Conservation (phyloP, 2,329 filamentous ascomycete species). For the Mariannaea elegans region DNA sequence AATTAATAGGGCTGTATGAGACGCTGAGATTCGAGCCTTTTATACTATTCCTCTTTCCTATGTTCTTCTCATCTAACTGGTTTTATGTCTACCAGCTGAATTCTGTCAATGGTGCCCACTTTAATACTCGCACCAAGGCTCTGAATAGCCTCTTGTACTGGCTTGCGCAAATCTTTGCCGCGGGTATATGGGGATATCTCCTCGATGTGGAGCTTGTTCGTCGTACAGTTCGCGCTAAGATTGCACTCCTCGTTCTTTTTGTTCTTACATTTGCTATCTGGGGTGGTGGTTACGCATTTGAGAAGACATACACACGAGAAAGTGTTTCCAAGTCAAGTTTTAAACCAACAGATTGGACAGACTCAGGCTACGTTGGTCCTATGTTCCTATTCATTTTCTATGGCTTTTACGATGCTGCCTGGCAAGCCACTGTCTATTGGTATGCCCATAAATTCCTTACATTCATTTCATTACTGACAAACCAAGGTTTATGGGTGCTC, state of each 20-base stretch:
- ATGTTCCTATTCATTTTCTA: constrained; percentile 94
- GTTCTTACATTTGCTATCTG: constrained; percentile 79
- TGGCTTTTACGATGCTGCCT: constrained; percentile 87
- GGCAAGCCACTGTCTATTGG: constrained; percentile 94
- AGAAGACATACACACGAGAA: constrained; percentile 49
- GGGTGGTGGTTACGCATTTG: constrained; percentile 86
- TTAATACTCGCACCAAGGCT: constrained; percentile 78
- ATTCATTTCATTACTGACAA: constrained; percentile 18
- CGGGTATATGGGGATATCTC: constrained; percentile 74
- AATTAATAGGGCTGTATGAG: constrained; percentile 80
- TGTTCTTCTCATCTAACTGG: constrained; percentile 86
- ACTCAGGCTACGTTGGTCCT: constrained; percentile 73
- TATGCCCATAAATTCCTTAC: constrained; percentile 61
- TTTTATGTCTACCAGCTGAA: constrained; percentile 86
- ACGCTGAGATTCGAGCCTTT: constrained; percentile 74
- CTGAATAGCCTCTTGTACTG: constrained; percentile 78
- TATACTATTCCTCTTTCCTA: constrained; percentile 78
- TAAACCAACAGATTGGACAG: constrained; percentile 67
- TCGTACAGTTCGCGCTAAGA: constrained; percentile 74
- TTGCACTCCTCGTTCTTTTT: constrained; percentile 68
- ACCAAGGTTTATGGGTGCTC: constrained; percentile 85
- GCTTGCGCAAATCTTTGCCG: constrained; percentile 78
- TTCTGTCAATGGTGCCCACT: constrained; percentile 73
- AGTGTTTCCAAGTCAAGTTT: constrained; percentile 22
- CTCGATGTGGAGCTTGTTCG: constrained; percentile 70